A percentile compares a stretch with the other conserved stretches of the same genome.
Conservation (phyloP, 2,329 filamentous ascomycete species). For the Sporothrix curviconia region DNA sequence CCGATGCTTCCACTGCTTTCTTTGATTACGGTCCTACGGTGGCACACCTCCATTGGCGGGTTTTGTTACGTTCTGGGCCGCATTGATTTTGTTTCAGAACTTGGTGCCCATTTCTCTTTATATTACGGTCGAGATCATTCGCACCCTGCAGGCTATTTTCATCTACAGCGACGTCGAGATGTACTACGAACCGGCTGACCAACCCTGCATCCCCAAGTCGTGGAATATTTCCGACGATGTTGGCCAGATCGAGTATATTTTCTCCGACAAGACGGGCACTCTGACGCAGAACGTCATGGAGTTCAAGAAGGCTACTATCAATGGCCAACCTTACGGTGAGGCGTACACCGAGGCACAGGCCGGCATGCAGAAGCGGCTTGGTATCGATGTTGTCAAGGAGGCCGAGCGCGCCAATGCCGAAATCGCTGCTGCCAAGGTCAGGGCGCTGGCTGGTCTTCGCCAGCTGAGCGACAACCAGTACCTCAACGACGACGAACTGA, state of each 20-base stretch:
- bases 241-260: slow-evolving; percentile 98
- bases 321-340: slow-evolving; percentile 93
- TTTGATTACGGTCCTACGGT: slow-evolving; percentile 82
- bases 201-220: slow-evolving; percentile 92
- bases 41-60: slow-evolving; percentile 70
- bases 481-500: slow-evolving; percentile 80
- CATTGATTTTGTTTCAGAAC: slow-evolving; percentile 92
- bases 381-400: slow-evolving; percentile 79
- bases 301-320: slow-evolving; percentile 97
- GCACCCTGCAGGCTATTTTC: slow-evolving; percentile 88
- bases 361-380: slow-evolving; percentile 88
- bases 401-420: slow-evolving; percentile 63
- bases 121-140: slow-evolving; percentile 93
- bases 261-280: slow-evolving; percentile 36
- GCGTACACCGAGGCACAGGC: slow-evolving; percentile 96
- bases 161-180: slow-evolving; percentile 94
- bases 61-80: slow-evolving; percentile 95
- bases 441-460: slow-evolving; percentile 66
- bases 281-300: slow-evolving; percentile 53
- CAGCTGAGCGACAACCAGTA: slow-evolving; percentile 84
- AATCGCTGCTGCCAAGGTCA: slow-evolving; percentile 69
- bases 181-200: slow-evolving; percentile 93
- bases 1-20: slow-evolving; percentile 65
- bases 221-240: slow-evolving; percentile 99
- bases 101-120: slow-evolving; percentile 97